Percentiles rank a stretch among this genome's conserved stretches.
Evolutionary conservation across 1,284 basidiomycete genomes (phyloP).

Genomic region (Leccinum holopus): DNA sequence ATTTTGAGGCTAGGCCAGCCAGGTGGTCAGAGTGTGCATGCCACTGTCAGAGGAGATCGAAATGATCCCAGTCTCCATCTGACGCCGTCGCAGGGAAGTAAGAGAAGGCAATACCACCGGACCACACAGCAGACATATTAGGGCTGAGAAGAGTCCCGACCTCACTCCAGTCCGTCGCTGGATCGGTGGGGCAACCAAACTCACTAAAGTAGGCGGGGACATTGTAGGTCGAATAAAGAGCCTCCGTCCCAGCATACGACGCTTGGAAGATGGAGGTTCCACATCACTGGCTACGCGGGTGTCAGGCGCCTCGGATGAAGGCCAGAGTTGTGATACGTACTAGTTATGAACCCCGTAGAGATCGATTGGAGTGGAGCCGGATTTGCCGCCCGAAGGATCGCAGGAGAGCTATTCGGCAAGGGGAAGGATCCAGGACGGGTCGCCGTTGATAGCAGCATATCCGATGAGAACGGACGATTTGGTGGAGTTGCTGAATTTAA

Average conservation of each 20-base stretch:
- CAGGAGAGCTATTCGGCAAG: constrained; percentile 84
- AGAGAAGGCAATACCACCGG: constrained; percentile 86
- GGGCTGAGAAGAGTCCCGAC: constrained; percentile 69
- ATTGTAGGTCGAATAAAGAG: constrained; percentile 65
- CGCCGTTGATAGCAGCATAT: constrained; percentile 84
- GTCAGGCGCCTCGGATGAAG: constrained; percentile 12
- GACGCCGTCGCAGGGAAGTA: constrained; percentile 75
- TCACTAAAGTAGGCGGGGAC: constrained; percentile 90
- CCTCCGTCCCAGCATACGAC: constrained; percentile 55
- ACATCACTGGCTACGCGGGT: constrained; percentile 68
- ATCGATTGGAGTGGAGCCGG: constrained; percentile 71
- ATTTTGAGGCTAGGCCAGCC: too few relatives aligned
- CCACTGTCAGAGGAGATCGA: constrained; percentile 62
- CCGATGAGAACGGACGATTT: constrained; percentile 71
- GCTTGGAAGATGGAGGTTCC: constrained; percentile 60
- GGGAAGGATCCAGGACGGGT: constrained; percentile 60
- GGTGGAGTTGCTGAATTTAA: constrained; percentile 57
- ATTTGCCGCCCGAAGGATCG: constrained; percentile 53
- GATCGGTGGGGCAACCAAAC: constrained; percentile 72
- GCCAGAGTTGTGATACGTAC: constrained; percentile 41
- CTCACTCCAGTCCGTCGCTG: constrained; percentile 80
- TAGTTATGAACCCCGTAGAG: constrained; percentile 83
- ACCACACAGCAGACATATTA: constrained; percentile 78
- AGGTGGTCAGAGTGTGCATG: constrained; percentile 15
- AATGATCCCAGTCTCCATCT: constrained; percentile 80